Conservation (phyloP, 2,329 filamentous ascomycete species). For the Coniochaeta sp. region DNA sequence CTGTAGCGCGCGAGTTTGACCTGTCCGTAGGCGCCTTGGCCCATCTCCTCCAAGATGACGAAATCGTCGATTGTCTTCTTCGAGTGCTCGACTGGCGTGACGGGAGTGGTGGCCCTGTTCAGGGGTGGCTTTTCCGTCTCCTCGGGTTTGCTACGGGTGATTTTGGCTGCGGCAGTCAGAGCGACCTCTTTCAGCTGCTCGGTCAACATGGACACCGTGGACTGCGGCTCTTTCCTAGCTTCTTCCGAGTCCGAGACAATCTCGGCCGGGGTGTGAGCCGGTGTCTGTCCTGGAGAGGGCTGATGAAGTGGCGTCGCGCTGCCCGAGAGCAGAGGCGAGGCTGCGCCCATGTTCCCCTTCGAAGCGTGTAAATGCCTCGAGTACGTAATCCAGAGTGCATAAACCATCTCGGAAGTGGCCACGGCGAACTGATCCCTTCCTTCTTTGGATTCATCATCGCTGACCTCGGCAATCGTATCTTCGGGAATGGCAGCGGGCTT, state of each 20-base stretch:
- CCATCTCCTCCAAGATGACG: constrained; percentile 93
- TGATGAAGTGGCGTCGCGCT: constrained; percentile 67
- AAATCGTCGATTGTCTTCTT: constrained; percentile 91
- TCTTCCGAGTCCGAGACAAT: constrained; percentile 45
- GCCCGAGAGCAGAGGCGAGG: constrained; percentile 58
- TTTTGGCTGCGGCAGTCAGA: constrained; percentile 43
- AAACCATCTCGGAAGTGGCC: constrained; percentile 69
- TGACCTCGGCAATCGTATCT: constrained; percentile 56
- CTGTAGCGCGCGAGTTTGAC: constrained; percentile 91
- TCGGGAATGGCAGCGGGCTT: constrained; percentile 54
- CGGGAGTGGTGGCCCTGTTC: not conserved
- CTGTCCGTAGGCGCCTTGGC: constrained; percentile 94
- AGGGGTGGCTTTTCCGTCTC: constrained; percentile 16
- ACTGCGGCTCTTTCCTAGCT: constrained; percentile 28
- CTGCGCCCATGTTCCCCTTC: constrained; percentile 48
- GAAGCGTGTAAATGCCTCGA: constrained; percentile 83
- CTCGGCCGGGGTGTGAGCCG: constrained; percentile 48
- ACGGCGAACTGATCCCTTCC: constrained; percentile 37
- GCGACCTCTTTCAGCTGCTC: constrained; percentile 51
- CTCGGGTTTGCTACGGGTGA: constrained; percentile 25
- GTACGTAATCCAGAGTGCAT: constrained; percentile 95
- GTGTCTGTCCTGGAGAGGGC: constrained; percentile 67
- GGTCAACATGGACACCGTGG: constrained; percentile 41
- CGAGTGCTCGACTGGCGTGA: constrained; percentile 2
- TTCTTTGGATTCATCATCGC: constrained; percentile 34